phyloP scores from a whole-genome alignment of 331 rosid species.

The Malus hybrid region DNA sequence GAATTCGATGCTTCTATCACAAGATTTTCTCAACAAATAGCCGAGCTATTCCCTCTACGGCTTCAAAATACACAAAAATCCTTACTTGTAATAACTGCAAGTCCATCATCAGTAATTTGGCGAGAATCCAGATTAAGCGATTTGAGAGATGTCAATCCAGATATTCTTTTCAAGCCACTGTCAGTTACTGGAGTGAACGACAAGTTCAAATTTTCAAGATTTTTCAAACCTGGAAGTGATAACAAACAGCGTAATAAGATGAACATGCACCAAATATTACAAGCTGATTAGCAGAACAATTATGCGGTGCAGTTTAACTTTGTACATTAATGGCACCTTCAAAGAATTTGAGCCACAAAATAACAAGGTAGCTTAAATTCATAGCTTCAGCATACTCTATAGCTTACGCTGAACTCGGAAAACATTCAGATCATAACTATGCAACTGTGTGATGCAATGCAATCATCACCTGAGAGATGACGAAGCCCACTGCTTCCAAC shows the following conservation, averaged over 20 bases:
- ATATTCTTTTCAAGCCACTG: slow-evolving; percentile 45
- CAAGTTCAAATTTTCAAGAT: slow-evolving; percentile 52
- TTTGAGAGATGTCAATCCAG: slow-evolving; percentile 50
- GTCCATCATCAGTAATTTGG: slow-evolving; percentile 59
- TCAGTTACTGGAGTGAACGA: slow-evolving; percentile 61
- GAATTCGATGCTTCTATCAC: neutral
- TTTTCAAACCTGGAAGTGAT: slow-evolving; percentile 42
- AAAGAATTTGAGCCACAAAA: neutral
- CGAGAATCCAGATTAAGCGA: slow-evolving; percentile 64
- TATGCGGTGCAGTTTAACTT: too few relatives aligned
- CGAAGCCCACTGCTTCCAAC: slow-evolving; percentile 57
- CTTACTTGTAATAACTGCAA: slow-evolving; percentile 50
- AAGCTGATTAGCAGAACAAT: neutral
- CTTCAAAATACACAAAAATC: neutral
- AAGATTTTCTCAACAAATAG: neutral
- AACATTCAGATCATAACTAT: neutral
- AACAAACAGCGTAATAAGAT: neutral
- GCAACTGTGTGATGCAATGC: neutral
- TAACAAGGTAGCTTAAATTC: neutral
- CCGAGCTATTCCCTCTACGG: neutral
- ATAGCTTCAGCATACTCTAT: neutral
- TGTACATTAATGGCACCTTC: neutral
- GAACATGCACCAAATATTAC: neutral
- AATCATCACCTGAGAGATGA: slow-evolving; percentile 44
- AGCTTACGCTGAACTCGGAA: neutral